Conservation (phyloP, 2,329 filamentous ascomycete species). For the Phoma sp. region DNA sequence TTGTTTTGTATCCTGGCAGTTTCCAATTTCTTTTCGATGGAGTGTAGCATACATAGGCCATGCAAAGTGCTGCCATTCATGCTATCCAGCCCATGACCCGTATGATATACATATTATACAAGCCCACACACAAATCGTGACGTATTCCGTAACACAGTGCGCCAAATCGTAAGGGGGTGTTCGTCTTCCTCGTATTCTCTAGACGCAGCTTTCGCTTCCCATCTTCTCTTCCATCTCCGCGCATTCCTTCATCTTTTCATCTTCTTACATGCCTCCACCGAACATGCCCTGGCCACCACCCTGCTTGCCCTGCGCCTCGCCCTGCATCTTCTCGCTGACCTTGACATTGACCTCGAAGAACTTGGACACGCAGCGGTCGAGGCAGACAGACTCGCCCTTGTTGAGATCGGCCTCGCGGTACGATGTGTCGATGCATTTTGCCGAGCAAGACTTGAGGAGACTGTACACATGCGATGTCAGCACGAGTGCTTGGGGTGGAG, state of each 20-base stretch:
- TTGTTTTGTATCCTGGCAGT: neutral
- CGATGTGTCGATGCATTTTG: conserved; percentile 89
- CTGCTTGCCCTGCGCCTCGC: conserved; percentile 71
- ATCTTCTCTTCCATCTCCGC: neutral
- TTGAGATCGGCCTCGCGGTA: conserved; percentile 97
- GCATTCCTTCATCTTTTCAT: too few species aligned
- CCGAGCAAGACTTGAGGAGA: conserved; percentile 84
- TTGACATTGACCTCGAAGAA: conserved; percentile 99
- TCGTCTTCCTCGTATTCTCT: neutral
- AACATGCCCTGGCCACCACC: conserved; percentile 35
- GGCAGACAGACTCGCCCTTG: conserved; percentile 98
- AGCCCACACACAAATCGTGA: conserved; percentile 5
- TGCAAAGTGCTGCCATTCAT: conserved; percentile 8
- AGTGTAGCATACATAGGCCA: neutral
- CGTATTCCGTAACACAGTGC: neutral
- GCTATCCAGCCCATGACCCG: conserved; percentile 6
- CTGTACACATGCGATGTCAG: conserved; percentile 53
- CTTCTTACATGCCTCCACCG: conserved; percentile 33
- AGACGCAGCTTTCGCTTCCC: neutral
- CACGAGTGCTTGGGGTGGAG: neutral
- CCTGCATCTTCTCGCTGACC: conserved; percentile 95
- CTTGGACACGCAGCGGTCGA: conserved; percentile 96
- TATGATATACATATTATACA: conserved; percentile 28
- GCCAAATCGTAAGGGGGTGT: conserved; percentile 5
- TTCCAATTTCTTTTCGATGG: neutral